Base-by-base conservation (phyloP, 1,284 basidiomycete species). In the Cutaneotrichosporon daszewskae region DNA sequence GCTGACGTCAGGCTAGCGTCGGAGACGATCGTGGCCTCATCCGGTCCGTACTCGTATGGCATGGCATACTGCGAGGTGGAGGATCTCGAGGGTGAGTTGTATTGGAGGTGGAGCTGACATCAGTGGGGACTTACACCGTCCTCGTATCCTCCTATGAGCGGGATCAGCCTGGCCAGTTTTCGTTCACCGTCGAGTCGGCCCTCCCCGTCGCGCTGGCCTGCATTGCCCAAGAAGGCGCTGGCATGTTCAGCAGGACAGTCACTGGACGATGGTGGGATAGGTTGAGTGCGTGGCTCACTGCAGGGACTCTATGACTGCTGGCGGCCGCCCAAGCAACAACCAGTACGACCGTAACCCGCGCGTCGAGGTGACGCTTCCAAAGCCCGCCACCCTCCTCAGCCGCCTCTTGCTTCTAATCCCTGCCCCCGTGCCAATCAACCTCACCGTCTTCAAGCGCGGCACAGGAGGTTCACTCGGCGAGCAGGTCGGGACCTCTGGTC, bases 101-200 rank as follows among this genome's bases (percentile, higher is more conserved):
- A n/a, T 23, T 16, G 9, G 13, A 9, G 4, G 17, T 18, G 43
- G 19, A 16, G 38, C 13, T 37, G 37, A 18, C 13, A n/a, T 34
- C 49, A 89, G 86, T 79, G 43, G 89, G 87, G 0, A 77, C 80
- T 28, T 95, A 91, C 59, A 90, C 85, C 0, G 54, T 95, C 14
- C 75, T 91, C 17, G 74, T 87, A 4, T 95, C 90, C 1, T 76
- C 87, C 0, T 95, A 90, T 60, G 83, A 86, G 51, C 80, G 87
- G 1, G 76, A 75, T 6, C 77, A 83, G 48, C 71, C 75, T 3
- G 87, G 85, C 3, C 54, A 75, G 13, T 94, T 82, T 66, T 74
- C 73, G 0, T 66, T 95, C 18, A 72, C 72, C 17, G 68, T 87
- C 3, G 80, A 85, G 40, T 80, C 82, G 35, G 76, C 80, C 0